Base-by-base conservation (phyloP, 2,329 filamentous ascomycete species). In the Sporothrix variecibatus region DNA sequence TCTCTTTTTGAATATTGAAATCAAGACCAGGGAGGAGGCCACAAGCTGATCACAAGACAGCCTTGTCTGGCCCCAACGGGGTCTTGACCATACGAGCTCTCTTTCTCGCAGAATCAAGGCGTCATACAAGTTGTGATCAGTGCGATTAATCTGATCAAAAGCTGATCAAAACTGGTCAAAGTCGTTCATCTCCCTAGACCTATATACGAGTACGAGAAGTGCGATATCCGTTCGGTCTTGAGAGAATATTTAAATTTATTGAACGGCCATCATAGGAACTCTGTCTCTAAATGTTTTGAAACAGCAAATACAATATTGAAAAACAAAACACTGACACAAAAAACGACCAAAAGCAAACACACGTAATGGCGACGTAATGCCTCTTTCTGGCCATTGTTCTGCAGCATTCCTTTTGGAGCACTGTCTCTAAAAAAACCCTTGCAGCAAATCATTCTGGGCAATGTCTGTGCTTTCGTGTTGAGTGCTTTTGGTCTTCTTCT, bases 341-440 rank as follows among this genome's bases (percentile, higher is more conserved):
- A 43, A 23, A 46, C 62, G 12, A 23, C 38, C 60, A 67, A 28
- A 28, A 17, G 23, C 9, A 28, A 34, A 3, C 4, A 31, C 12
- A 40, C 62, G 38, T 67, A 67, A 67, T 67, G n/a, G 11, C 62
- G 38, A 67, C 62, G 62, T 67, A 67, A 67, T 65, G 5, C n/a
- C 23, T 11, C n/a, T 28, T 56, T 56, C 31, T 40, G 34, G 20
- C 20, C 31, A 40, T 26, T 64, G 60, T 40, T 40, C 60, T 64
- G 60, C 26, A 64, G 31, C 20, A 38, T 38, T 64, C 17, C 31
- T 56, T 56, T 26, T 56, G 51, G 51, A 26, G 51, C 51, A 23
- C n/a, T 26, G 51, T 56, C 31, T 31, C 31, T 23, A 12, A 12
- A 12, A 12, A n/a, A 64, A 64, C 62, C 62, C 62, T 65, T 65